Base-by-base conservation (phyloP, 352 stramenopile genomes). In the Globisporangium alternatum region DNA sequence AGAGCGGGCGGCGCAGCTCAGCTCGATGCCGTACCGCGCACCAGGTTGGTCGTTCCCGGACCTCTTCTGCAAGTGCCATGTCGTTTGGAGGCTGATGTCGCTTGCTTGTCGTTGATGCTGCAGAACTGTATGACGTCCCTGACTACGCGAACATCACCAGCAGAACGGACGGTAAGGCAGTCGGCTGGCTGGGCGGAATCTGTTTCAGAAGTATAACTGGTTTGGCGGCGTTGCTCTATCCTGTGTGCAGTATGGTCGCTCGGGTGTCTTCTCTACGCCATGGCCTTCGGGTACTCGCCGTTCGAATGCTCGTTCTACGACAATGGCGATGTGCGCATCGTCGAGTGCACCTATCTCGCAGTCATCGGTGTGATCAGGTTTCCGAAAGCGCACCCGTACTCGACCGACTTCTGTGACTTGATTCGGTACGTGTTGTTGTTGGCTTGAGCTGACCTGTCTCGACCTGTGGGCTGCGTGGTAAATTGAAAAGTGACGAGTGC, bases 211-310 rank as follows among this genome's bases (percentile, higher is more conserved):
- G 35, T 15, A 17, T 12, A 19, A 53, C 41, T 62, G 41, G 56
- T 33, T 41, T 12, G 35, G 7, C n/a, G 44, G 1, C 15, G 30
- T 5, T 37, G 28, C 2, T 65, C 37, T 22, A 10, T 43, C 56
- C 12, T 62, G 19, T 43, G 6, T 15, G 5, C 33, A 89, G 88
- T 97, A 3, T 97, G 88, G 88, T 94, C 86, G 10, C 75, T 97
- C n/a, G 90, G 90, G 5, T 96, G 88, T 64, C 71, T 96, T 43
- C 69, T 97, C 30, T 97, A 89, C 67, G 83, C 88, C 30, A 91
- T 96, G 76, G 84, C 85, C 43, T 96, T 96, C 65, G 90, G 90
- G 5, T 96, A 96, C 66, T 95, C 85, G 41, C 90, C 90, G 12
- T 96, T 96, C 51, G 90, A 97, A 66, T 94, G 88, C 66, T 77